Base-by-base conservation (phyloP, 2,329 filamentous ascomycete genomes). In the Fusarium luffae region DNA sequence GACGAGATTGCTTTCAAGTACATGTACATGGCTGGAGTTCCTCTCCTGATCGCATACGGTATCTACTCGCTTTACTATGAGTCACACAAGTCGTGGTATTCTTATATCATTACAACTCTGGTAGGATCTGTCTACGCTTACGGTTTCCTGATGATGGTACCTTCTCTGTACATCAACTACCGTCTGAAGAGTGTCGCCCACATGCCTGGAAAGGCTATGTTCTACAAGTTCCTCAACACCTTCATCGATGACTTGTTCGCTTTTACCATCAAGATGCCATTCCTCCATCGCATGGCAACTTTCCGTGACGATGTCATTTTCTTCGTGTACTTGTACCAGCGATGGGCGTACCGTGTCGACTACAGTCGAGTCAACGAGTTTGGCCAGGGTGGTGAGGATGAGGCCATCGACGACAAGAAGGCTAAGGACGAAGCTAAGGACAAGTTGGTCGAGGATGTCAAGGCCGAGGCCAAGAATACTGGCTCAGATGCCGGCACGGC, bases 231-330 rank as follows among this genome's bases (percentile, higher is more conserved):
- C 82, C 84, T 98, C 71, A 98, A 98, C 84, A 98, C 96, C 7
- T 99, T 99, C 80, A 98, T 99, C 79, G 96, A 99, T 81, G 96
- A 99, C 78, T 85, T 99, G 32, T 99, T 99, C 77, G 96, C 96
- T 4, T 99, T 98, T 77, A 99, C 96, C 41, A 98, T 99, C 84
- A 98, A 98, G 84, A 99, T 99, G 96, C 96, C 96, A 1, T 89
- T 94, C 68, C 85, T 99, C 54, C 96, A 99, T 81, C 89, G 96
- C 18, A 85, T 99, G 52, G 94, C 96, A 1, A 98, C 96, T 1
- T 87, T 99, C 69, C 88, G 96, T 65, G 96, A 99, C 79, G 96
- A 99, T 77, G 86, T 99, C 71, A 98, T 99, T 78, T 99, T 99
- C 86, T 99, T 99, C 79, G 86, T 99, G 63, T 99, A 98, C 82